Evolutionary conservation across 371 early-diverging fungal species (phyloP).

Genomic region (Syncephalastrum contaminatum): DNA sequence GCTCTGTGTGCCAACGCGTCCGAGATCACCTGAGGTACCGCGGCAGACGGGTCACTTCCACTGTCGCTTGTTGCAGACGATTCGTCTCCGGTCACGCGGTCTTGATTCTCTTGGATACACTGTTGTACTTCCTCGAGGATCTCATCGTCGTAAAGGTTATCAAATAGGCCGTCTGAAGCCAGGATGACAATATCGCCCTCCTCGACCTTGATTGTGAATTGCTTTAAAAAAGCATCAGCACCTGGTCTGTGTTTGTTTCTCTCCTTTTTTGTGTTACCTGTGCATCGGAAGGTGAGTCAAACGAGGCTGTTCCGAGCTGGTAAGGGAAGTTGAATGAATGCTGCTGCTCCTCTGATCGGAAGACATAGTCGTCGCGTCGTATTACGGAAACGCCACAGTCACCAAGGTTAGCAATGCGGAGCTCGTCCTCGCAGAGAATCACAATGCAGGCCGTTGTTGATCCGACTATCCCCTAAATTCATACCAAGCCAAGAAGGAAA

Average conservation of each 20-base stretch:
- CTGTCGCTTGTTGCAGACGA: background rate
- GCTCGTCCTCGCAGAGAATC: constrained; percentile 83
- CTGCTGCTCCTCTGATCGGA: constrained; percentile 87
- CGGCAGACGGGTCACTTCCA: constrained; percentile 16
- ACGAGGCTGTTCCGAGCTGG: constrained; percentile 69
- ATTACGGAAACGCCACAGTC: constrained; percentile 89
- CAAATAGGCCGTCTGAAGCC: constrained; percentile 78
- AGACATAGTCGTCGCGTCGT: constrained; percentile 77
- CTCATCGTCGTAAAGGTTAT: constrained; percentile 82
- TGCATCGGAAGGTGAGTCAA: constrained; percentile 65
- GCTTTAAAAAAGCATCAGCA: background rate
- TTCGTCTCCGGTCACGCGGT: background rate
- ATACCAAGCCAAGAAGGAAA: background rate
- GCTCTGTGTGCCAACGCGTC: constrained; percentile 79
- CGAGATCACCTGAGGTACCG: constrained; percentile 70
- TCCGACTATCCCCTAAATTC: constrained; percentile 52
- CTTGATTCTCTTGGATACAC: constrained; percentile 12
- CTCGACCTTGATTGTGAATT: constrained; percentile 65
- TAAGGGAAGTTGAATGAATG: constrained; percentile 81
- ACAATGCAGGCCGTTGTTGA: constrained; percentile 87
- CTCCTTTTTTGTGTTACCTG: constrained; percentile 41
- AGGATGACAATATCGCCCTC: constrained; percentile 75
- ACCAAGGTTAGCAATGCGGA: constrained; percentile 89
- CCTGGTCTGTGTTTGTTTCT: background rate
- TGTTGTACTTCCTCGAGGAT: constrained; percentile 58